Percentiles rank a stretch among this genome's conserved stretches.
Evolutionary conservation across 352 stramenopile genomes (phyloP).

Genomic region (Globisporangium nunn): DNA sequence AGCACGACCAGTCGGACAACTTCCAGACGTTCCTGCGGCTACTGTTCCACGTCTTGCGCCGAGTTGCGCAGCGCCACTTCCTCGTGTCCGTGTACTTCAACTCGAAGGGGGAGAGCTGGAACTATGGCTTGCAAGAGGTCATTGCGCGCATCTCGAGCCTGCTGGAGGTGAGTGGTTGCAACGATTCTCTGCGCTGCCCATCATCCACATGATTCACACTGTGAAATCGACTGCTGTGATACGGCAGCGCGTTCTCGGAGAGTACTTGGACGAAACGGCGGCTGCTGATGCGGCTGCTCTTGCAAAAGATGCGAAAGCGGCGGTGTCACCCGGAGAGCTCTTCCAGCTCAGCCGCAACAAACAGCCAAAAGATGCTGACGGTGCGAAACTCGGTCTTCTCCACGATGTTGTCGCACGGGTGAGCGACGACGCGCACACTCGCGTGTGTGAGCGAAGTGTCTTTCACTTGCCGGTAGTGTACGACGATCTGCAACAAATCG

Average conservation of each 20-base stretch:
- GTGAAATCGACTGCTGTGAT: not conserved
- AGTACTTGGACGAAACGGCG: constrained; percentile 54
- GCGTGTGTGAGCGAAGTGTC: constrained; percentile 65
- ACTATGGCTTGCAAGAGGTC: constrained; percentile 64
- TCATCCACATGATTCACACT: not conserved
- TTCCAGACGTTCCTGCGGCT: constrained; percentile 67
- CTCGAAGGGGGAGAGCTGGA: constrained; percentile 46
- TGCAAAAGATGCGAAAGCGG: constrained; percentile 15
- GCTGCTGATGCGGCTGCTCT: constrained; percentile 10
- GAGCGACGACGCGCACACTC: constrained; percentile 19
- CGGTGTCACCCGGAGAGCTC: constrained; percentile 19
- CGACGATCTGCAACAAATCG: constrained; percentile 55
- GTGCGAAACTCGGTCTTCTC: constrained; percentile 14
- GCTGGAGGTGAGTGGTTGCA: constrained; percentile 32
- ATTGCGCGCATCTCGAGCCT: constrained; percentile 55
- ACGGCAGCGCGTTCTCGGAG: constrained; percentile 40
- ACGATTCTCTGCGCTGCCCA: constrained; percentile 2
- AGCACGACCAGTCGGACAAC: constrained; percentile 50
- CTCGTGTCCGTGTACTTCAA: constrained; percentile 62
- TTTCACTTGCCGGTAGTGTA: constrained; percentile 75
- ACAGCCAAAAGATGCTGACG: constrained; percentile 18
- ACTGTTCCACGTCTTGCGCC: constrained; percentile 56
- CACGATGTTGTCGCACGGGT: constrained; percentile 18
- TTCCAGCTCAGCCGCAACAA: constrained; percentile 70
- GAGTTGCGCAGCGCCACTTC: constrained; percentile 61